phyloP scores from a whole-genome alignment of 2,329 filamentous ascomycete species.

The Pseudopyricularia cyperi region DNA sequence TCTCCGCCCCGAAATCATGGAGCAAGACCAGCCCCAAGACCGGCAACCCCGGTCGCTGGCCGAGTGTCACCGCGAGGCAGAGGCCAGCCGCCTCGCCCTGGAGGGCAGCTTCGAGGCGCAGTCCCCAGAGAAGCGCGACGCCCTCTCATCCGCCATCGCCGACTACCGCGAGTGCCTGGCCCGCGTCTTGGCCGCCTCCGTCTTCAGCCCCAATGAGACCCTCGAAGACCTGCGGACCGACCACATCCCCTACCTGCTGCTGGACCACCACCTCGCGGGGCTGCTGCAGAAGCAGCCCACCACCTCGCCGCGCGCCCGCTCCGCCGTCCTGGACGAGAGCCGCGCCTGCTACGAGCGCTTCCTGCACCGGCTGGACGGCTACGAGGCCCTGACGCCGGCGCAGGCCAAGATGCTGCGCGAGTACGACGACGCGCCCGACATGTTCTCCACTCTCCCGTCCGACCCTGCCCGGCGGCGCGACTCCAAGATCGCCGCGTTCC shows the following conservation, averaged over 20 bases:
- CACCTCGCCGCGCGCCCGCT: slow-evolving; percentile 40
- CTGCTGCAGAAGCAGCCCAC: slow-evolving; percentile 56
- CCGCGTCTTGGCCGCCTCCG: slow-evolving; percentile 54
- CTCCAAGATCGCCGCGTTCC: slow-evolving; percentile 75
- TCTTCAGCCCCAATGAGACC: slow-evolving; percentile 86
- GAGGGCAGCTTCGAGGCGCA: slow-evolving; percentile 53
- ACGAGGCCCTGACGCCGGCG: slow-evolving; percentile 52
- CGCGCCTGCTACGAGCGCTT: slow-evolving; percentile 66
- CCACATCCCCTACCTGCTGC: slow-evolving; percentile 75
- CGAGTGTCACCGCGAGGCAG: slow-evolving; percentile 21
- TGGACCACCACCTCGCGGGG: slow-evolving; percentile 69
- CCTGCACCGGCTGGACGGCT: slow-evolving; percentile 63
- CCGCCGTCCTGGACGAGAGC: slow-evolving; percentile 46
- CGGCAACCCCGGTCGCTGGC: slow-evolving; percentile 27
- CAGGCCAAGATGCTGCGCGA: slow-evolving; percentile 59
- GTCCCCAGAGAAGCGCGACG: slow-evolving; percentile 52
- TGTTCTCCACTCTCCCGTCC: slow-evolving; percentile 59
- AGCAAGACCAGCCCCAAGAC: neutral
- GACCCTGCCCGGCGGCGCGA: slow-evolving; percentile 59
- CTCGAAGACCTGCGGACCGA: slow-evolving; percentile 75
- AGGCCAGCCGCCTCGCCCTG: slow-evolving; percentile 39
- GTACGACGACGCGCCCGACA: slow-evolving; percentile 59
- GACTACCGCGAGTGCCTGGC: slow-evolving; percentile 62
- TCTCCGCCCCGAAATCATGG: neutral
- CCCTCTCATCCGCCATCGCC: slow-evolving; percentile 52